Evolutionary conservation across 2,329 filamentous ascomycete species (phyloP).

Genomic region (Aspergillus thermomutatus): DNA sequence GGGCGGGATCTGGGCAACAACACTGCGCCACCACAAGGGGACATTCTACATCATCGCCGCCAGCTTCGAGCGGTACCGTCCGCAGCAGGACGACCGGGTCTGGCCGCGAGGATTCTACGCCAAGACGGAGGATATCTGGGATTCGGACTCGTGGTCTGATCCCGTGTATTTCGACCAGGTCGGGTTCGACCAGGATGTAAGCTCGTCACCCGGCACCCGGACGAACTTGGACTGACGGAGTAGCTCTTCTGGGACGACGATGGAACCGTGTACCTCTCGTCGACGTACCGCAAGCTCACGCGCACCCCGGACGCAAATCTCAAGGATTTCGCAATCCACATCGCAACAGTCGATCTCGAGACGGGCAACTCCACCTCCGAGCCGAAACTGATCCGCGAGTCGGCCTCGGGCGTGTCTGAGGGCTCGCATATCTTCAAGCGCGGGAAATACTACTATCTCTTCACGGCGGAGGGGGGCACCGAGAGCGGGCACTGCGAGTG

Average conservation of each 20-base stretch:
- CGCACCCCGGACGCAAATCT: slow-evolving; percentile 39
- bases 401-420: slow-evolving; percentile 45
- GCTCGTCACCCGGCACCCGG: not conserved
- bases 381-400: slow-evolving; percentile 44
- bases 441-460: slow-evolving; percentile 52
- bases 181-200: slow-evolving; percentile 53
- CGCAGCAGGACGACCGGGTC: slow-evolving; percentile 45
- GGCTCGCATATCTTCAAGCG: slow-evolving; percentile 55
- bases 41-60: slow-evolving; percentile 49
- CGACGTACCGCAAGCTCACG: slow-evolving; percentile 33
- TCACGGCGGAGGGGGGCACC: slow-evolving; percentile 55
- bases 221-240: slow-evolving; percentile 5
- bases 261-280: slow-evolving; percentile 49
- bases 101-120: slow-evolving; percentile 56
- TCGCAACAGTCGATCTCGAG: slow-evolving; percentile 30
- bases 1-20: slow-evolving; percentile 48
- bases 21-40: slow-evolving; percentile 44
- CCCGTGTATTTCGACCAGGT: slow-evolving; percentile 54
- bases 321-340: slow-evolving; percentile 51
- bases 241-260: slow-evolving; percentile 53
- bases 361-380: slow-evolving; percentile 31
- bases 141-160: slow-evolving; percentile 51
- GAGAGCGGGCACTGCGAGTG: slow-evolving; percentile 61
- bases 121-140: slow-evolving; percentile 52
- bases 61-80: slow-evolving; percentile 41